Conservation (phyloP, 768 basidiomycete species). For the Rhodosporidiobolus sp. region DNA sequence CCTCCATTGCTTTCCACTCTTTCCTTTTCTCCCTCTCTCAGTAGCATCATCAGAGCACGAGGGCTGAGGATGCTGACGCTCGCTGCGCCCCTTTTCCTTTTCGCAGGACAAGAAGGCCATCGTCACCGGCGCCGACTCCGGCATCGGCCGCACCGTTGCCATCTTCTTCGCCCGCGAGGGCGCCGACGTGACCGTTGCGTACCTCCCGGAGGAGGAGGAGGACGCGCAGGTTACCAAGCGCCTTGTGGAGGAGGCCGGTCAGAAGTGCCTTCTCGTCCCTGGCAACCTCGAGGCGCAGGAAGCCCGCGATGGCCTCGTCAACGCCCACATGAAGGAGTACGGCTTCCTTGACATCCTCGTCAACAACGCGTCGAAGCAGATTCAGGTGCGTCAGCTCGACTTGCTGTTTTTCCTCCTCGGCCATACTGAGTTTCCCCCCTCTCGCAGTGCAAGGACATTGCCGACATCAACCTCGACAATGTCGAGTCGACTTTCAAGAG, state of each 20-base stretch:
- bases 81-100: too few species aligned
- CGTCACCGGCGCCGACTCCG: constrained; percentile 57
- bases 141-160: constrained; percentile 39
- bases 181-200: constrained; percentile 52
- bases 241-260: constrained; percentile 54
- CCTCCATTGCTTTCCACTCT: too few species aligned
- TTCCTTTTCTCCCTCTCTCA: too few species aligned
- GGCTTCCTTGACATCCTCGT: constrained; percentile 60
- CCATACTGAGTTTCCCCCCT: too few species aligned
- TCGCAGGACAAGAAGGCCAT: constrained; percentile 56
- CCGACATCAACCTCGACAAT: constrained; percentile 52
- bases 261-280: constrained; percentile 47
- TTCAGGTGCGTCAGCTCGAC: too few species aligned
- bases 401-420: neutral
- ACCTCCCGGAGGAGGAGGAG: constrained; percentile 59
- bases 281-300: constrained; percentile 54
- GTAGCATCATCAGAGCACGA: too few species aligned
- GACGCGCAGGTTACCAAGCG: constrained; percentile 58
- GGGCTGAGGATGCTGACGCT: too few species aligned
- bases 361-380: constrained; percentile 51
- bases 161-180: constrained; percentile 52
- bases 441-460: constrained; percentile 46
- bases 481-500: constrained; percentile 59
- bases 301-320: constrained; percentile 54
- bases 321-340: constrained; percentile 53